These are phyloP conservation scores for Wickerhamomyces canadensis DNA, from an alignment of 805 yeast genomes.

Conservation along the genomic window DNA sequence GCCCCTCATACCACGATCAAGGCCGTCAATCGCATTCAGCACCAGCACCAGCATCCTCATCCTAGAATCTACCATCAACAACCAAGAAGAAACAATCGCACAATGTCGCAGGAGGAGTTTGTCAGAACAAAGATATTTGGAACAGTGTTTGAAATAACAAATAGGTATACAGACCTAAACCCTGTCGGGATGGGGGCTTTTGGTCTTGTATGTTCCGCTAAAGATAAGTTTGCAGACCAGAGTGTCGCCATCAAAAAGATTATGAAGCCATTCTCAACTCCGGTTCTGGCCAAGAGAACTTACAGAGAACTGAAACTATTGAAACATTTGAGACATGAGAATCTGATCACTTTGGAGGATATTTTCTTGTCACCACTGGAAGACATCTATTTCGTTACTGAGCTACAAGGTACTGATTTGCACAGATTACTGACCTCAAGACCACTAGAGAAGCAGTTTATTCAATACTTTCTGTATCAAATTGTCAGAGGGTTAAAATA, in stretches of 20 bases:
- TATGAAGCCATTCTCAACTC: slow-evolving; percentile 94
- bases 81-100: too few species aligned
- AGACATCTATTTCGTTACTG: slow-evolving; percentile 94
- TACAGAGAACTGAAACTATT: slow-evolving; percentile 91
- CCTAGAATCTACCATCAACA: too few species aligned
- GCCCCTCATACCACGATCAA: too few species aligned
- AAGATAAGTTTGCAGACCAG: slow-evolving; percentile 83
- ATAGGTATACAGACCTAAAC: slow-evolving; percentile 82
- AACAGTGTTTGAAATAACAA: slow-evolving; percentile 90
- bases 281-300: slow-evolving; percentile 93
- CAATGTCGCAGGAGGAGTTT: slow-evolving; percentile 26
- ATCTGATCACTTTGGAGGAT: slow-evolving; percentile 86
- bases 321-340: slow-evolving; percentile 92
- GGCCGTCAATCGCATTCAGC: too few species aligned
- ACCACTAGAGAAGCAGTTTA: slow-evolving; percentile 93
- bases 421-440: slow-evolving; percentile 87
- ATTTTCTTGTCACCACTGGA: slow-evolving; percentile 92
- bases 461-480: slow-evolving; percentile 94
- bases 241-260: slow-evolving; percentile 96
- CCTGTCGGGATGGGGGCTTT: slow-evolving; percentile 99
- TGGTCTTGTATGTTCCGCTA: slow-evolving; percentile 95
- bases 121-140: slow-evolving; percentile 85
- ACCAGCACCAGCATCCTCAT: too few species aligned
- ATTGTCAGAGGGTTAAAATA: slow-evolving; percentile 84
- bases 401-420: slow-evolving; percentile 92